Evolutionary conservation across 345 rosid species (phyloP).

Genomic region (Syzygium oleosum): DNA sequence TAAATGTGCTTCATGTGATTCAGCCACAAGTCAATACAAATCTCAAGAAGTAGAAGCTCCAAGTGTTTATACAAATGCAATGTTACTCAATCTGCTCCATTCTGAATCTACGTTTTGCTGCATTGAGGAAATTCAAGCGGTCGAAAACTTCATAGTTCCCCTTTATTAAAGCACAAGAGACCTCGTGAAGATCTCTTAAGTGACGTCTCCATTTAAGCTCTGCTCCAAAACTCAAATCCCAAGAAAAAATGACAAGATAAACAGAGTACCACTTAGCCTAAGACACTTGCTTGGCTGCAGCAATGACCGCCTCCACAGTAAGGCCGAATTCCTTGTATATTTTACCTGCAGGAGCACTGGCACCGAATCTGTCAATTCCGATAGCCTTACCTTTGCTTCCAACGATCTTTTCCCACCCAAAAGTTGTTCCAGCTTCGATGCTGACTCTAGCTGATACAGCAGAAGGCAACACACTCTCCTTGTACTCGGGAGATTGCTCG

Average conservation of each 20-base stretch:
- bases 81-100: not conserved
- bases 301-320: constrained; percentile 58
- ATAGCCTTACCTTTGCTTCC: constrained; percentile 73
- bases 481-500: constrained; percentile 70
- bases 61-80: not conserved
- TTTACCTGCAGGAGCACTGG: constrained; percentile 81
- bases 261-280: not conserved
- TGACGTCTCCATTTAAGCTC: not conserved
- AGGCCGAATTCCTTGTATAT: constrained; percentile 77
- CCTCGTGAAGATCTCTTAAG: not conserved
- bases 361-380: constrained; percentile 74
- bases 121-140: constrained; percentile 6
- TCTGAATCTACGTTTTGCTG: constrained; percentile 9
- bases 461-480: constrained; percentile 75
- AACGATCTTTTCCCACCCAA: constrained; percentile 75
- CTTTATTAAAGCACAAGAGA: constrained; percentile 29
- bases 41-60: not conserved
- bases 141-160: constrained; percentile 2
- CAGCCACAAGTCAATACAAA: not conserved
- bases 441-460: constrained; percentile 77
- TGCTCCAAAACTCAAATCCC: not conserved
- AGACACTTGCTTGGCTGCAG: constrained; percentile 41
- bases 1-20: not conserved
- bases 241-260: not conserved
- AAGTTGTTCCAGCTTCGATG: constrained; percentile 81